Conservation (phyloP, 371 early-diverging fungal species). For the Syncephalis plumigaleata region DNA sequence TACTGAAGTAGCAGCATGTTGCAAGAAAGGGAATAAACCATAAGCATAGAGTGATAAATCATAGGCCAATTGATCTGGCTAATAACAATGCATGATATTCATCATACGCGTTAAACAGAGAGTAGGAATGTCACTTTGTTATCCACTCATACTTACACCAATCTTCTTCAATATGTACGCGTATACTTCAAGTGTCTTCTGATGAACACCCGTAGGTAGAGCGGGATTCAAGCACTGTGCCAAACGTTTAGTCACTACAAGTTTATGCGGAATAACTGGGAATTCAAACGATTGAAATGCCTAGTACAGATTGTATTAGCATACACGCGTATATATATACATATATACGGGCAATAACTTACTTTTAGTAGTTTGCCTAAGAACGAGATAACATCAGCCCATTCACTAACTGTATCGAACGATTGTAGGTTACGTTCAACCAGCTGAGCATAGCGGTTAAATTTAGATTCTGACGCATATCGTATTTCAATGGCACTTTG, state of each 20-base stretch:
- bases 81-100: too few relatives aligned
- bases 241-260: slow-evolving; percentile 81
- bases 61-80: slow-evolving; percentile 52
- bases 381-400: slow-evolving; percentile 92
- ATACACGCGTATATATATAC: neutral
- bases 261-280: slow-evolving; percentile 63
- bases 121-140: too few relatives aligned
- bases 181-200: slow-evolving; percentile 89
- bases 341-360: slow-evolving; percentile 1
- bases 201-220: slow-evolving; percentile 98
- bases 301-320: slow-evolving; percentile 12
- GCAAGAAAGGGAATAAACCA: slow-evolving; percentile 84
- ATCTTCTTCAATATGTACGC: slow-evolving; percentile 68
- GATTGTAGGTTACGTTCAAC: slow-evolving; percentile 74
- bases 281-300: slow-evolving; percentile 67
- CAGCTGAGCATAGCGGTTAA: slow-evolving; percentile 55
- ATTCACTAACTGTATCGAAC: slow-evolving; percentile 82
- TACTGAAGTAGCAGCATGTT: slow-evolving; percentile 65
- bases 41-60: slow-evolving; percentile 78
- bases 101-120: too few relatives aligned
- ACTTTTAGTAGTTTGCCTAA: slow-evolving; percentile 69
- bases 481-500: neutral
- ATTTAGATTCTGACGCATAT: slow-evolving; percentile 40
- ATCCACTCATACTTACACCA: slow-evolving; percentile 44
- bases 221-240: slow-evolving; percentile 97